A percentile compares a stretch with the other conserved stretches of the same genome.
These are phyloP conservation scores for Candida patagonica DNA, from an alignment of 805 yeast species.

Conservation along the genomic window DNA sequence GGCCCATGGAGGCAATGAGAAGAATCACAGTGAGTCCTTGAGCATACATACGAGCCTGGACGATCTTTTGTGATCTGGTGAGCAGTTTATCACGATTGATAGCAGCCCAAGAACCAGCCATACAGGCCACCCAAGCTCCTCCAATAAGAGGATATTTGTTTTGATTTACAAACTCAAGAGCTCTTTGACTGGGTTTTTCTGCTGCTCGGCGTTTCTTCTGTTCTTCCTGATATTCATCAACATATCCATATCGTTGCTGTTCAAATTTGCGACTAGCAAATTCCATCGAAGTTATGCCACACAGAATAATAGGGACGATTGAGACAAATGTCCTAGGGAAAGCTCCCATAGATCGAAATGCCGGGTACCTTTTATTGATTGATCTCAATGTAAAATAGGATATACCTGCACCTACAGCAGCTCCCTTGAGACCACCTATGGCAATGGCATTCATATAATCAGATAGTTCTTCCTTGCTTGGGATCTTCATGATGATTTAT, in stretches of 20 bases:
- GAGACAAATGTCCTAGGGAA: conserved; percentile 47
- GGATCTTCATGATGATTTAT: conserved; percentile 47
- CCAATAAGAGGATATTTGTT: conserved; percentile 58
- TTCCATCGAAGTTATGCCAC: conserved; percentile 60
- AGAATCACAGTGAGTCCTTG: conserved; percentile 70
- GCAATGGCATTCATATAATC: conserved; percentile 54
- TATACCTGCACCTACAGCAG: conserved; percentile 44
- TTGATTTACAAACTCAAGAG: conserved; percentile 34
- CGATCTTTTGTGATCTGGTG: conserved; percentile 71
- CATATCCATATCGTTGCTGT: conserved; percentile 45
- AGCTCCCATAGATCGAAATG: conserved; percentile 19
- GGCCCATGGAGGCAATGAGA: conserved; percentile 51
- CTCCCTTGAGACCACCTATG: conserved; percentile 55
- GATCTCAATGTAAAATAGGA: conserved; percentile 46
- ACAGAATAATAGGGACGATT: conserved; percentile 57
- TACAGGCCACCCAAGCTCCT: conserved; percentile 70
- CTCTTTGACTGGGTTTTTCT: conserved; percentile 4
- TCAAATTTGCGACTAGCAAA: conserved; percentile 62
- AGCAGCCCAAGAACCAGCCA: conserved; percentile 68
- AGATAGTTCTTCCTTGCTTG: conserved; percentile 53
- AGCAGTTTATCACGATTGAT: conserved; percentile 68
- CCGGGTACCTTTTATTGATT: conserved; percentile 34
- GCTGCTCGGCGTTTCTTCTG: neutral
- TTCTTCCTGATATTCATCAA: conserved; percentile 35
- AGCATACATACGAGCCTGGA: conserved; percentile 86